Evolutionary conservation across 176 grass and related monocot species (phyloP), one percentile per base, ranked within the genome.

Genomic region (Rhipidocladum racemiflorum): DNA sequence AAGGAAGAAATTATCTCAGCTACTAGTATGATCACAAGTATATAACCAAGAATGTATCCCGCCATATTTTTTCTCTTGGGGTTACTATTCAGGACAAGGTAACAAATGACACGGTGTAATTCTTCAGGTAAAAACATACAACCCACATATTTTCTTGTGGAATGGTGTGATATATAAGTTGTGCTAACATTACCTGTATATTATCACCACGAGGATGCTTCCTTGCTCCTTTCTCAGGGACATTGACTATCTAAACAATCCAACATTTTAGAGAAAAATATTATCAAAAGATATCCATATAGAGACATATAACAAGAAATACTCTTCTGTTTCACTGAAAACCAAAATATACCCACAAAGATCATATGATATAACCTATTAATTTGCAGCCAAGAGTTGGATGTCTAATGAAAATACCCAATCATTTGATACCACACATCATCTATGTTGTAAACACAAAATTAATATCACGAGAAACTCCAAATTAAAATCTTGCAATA

Each of bases 151-250:
- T 81, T 53, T 55, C 12, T 74, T 61, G 39, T 56, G 62, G 65
- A 83, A 55, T 27, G 75, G 42, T 23, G 40, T 48, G 61, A 48
- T 86, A 84, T 32, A 80, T 30, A 73, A 84, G 55, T 27, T 69
- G 40, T 81, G 36, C 28, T 71, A 68, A 73, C 20, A 69, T 43
- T 80, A 97, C 94, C 94, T 97, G 94, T 90, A 97, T 97, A 89
- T 97, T 97, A 82, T 97, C 94, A 68, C 91, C 94, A 69, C 94
- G 92, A 82, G 94, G 91, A 82, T 97, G 91, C 72, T 97, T 97
- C 80, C 94, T 87, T 78, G 91, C 94, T 84, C 90, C 91, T 80
- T 97, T 97, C 76, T 94, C 91, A 65, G 94, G 94, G 66, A 97
- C 94, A 70, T 92, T 97, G 61, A 97, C 94, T 62, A 97, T 90